phyloP scores from a whole-genome alignment of 2,329 filamentous ascomycete genomes.

The Trichoderma atroviride region DNA sequence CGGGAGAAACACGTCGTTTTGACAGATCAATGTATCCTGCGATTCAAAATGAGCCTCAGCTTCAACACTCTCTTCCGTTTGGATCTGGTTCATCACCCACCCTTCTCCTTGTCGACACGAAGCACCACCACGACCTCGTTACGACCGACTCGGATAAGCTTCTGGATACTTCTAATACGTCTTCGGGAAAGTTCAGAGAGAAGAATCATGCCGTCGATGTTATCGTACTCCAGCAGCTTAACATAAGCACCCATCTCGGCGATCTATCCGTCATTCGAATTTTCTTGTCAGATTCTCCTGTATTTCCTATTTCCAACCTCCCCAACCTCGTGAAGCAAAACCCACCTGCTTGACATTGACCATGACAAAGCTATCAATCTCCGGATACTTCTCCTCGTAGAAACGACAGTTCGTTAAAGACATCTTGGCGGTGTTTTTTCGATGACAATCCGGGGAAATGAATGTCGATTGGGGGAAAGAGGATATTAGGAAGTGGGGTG shows the following conservation, averaged over 20 bases:
- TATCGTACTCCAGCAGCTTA: constrained; percentile 98
- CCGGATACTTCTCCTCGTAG: constrained; percentile 91
- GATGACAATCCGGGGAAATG: constrained; percentile 12
- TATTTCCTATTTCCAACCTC: neutral
- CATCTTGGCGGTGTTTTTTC: constrained; percentile 65
- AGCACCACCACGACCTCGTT: constrained; percentile 99
- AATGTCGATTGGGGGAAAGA: constrained; percentile 26
- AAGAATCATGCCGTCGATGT: constrained; percentile 99
- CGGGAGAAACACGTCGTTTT: constrained; percentile 95
- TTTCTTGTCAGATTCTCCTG: constrained; percentile 20
- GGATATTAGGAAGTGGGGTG: constrained; percentile 37
- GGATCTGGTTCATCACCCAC: constrained; percentile 46
- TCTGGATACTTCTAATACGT: constrained; percentile 98
- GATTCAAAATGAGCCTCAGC: constrained; percentile 29
- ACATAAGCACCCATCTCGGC: constrained; percentile 99
- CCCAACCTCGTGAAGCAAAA: neutral
- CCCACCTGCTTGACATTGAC: constrained; percentile 97
- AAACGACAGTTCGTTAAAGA: constrained; percentile 96
- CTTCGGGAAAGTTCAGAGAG: constrained; percentile 95
- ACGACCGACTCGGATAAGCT: constrained; percentile 95
- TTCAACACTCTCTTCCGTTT: constrained; percentile 17
- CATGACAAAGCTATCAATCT: constrained; percentile 99
- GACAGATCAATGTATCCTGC: constrained; percentile 92
- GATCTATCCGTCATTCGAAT: constrained; percentile 60
- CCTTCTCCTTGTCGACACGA: constrained; percentile 99